Evolutionary conservation across 1,284 basidiomycete species (phyloP), one percentile per base, ranked within the genome.

Genomic region (Trichosporon sp.): DNA sequence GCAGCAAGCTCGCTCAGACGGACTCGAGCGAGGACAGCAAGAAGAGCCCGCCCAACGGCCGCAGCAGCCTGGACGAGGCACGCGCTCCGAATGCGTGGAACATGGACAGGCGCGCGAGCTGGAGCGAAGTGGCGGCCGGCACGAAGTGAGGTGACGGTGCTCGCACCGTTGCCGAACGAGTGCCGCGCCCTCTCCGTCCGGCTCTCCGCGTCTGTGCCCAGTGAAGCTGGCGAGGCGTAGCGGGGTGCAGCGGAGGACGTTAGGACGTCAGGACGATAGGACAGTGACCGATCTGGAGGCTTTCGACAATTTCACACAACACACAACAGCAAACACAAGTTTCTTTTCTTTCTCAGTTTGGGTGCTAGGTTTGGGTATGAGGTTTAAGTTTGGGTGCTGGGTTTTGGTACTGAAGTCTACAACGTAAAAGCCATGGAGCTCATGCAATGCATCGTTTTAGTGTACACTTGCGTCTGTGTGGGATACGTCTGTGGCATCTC

Each of bases 101-200:
- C 56, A 70, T 72, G 2, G 80, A 81, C 59, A 67, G 80, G 32
- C 73, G 80, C 40, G 80, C 79, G 51, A 82, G 80, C 68, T 82
- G 78, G 73, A 77, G 77, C 56, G 78, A 78, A 68, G 71, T 72
- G n/a, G 71, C 68, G 1, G 59, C 59, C 4, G 59, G 59, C 3
- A 35, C 59, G 2, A 63, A 63, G 59, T 63, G 12, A 16, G 31
- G 35, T 10, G 35, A 10, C 35, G 35, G 6, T 37, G 8, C 35
- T 37, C 8, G 35, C 8, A 7, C 35, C 35, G 26, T 26, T 26
- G 26, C 26, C 26, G 26, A 26, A 26, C 26, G 26, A 26, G 26
- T 26, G 26, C 26, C 26, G 26, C 26, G 26, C 26, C 26, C 26
- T 26, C 26, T 26, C 26, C 26, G 26, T 26, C 26, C 26, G 26